phyloP scores from a whole-genome alignment of 176 grass and related monocot genomes.

The Aegilops sharonensis region DNA sequence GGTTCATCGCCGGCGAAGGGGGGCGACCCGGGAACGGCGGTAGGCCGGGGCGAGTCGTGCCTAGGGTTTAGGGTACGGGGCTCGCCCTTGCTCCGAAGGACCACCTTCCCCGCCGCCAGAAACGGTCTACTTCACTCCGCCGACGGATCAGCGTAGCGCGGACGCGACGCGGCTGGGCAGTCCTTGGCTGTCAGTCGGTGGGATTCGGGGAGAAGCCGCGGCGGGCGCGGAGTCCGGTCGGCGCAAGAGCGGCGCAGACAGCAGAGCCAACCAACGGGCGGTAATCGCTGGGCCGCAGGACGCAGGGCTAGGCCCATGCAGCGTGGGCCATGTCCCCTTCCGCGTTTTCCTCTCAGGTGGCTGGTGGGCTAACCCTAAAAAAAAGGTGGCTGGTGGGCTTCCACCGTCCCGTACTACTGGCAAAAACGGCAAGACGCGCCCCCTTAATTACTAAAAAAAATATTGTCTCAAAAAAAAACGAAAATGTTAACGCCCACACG shows the following conservation, averaged over 20 bases:
- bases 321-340: too few relatives aligned
- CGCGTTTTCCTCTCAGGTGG: too few relatives aligned
- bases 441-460: too few relatives aligned
- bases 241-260: not conserved
- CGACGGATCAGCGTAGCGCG: not conserved
- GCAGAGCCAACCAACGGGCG: not conserved
- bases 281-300: not conserved
- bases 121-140: not conserved
- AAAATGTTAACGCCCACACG: too few relatives aligned
- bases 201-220: not conserved
- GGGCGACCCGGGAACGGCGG: not conserved
- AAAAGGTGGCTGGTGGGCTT: too few relatives aligned
- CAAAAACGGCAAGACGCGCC: not conserved
- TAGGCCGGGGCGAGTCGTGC: not conserved
- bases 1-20: slow-evolving; percentile 36
- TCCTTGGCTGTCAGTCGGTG: not conserved
- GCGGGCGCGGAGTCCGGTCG: not conserved
- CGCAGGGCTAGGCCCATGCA: too few relatives aligned
- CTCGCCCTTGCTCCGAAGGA: not conserved
- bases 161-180: not conserved
- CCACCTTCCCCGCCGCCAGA: not conserved
- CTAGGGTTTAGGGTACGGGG: slow-evolving; percentile 19
- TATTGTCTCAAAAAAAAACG: too few relatives aligned
- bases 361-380: too few relatives aligned
- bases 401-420: too few relatives aligned